phyloP scores from a whole-genome alignment of 2,329 filamentous ascomycete species.

The Beauveria varroae region DNA sequence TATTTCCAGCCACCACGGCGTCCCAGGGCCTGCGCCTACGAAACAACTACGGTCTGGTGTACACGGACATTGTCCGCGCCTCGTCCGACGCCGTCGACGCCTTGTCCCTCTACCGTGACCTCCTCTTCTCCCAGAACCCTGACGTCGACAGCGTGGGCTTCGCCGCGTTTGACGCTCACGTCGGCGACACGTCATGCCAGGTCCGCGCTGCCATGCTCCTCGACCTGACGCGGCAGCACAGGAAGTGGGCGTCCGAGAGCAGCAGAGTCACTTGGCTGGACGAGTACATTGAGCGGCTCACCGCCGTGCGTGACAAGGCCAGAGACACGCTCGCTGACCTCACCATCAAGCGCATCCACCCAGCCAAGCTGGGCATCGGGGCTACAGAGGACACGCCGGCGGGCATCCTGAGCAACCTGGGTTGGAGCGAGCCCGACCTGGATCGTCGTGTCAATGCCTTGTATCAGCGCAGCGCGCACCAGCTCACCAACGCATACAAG shows the following conservation, averaged over 20 bases:
- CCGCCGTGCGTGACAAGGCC: background rate
- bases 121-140: background rate
- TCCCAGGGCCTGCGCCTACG: background rate
- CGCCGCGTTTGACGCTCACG: background rate
- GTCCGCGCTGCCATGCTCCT: background rate
- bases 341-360: background rate
- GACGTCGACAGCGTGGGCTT: background rate
- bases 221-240: background rate
- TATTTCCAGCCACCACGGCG: background rate
- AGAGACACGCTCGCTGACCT: background rate
- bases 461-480: background rate
- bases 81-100: background rate
- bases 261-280: background rate
- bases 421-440: background rate
- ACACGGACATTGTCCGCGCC: background rate
- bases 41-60: background rate
- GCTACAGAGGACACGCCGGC: background rate
- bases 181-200: background rate
- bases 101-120: background rate
- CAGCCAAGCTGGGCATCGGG: background rate
- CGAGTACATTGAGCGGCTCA: background rate
- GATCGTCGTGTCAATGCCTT: background rate
- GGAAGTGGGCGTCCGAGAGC: background rate
- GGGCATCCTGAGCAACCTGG: background rate
- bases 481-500: background rate